Base-by-base conservation (phyloP, 177 flowering plant genomes). In the Vitis hybrid region DNA sequence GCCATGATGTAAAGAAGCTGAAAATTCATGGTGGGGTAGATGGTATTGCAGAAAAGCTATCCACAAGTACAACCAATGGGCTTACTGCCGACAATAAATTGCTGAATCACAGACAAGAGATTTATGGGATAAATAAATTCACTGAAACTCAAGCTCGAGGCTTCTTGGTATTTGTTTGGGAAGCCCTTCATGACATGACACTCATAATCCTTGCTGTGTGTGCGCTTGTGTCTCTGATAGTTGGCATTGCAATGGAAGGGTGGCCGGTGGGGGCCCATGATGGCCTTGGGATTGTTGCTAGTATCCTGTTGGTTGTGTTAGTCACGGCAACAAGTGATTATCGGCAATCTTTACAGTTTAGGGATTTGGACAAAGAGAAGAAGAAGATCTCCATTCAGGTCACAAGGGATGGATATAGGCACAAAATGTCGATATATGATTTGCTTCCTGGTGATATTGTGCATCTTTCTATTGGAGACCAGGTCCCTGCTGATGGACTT, bases 241-340 rank as follows among this genome's bases (percentile, higher is more conserved):
- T 90, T 55, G 94, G 94, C 13, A 69, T 88, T 13, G 72, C 78
- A 65, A 88, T 76, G 66, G 94, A 88, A 79, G 94, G 94, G 63
- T 90, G 94, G 92, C 91, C 94, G 2, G 72, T 79, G 18, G 94
- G 94, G 1, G 85, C 94, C 13, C 94, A 90, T 73, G 94, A 90
- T 73, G 94, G 94, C 9, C 90, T 90, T 65, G 94, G 94, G 27
- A 90, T 90, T 61, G 88, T 83, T 60, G 91, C 91, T 1, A 88
- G 92, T 27, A 90, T 90, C 35, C 65, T 87, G 65, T 67, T 90
- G 71, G 94, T 90, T 62, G 92, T 90, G 58, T 79, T 90, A 66
- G 94, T 90, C 27, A 88, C 94, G 0, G 94, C 94, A 17, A 84
- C 83, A 1, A 90, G 94, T 68, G 94, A 90, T 76, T 90, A 88